Conservation (phyloP, 2,329 filamentous ascomycete genomes). For the Ascochyta rabiei region DNA sequence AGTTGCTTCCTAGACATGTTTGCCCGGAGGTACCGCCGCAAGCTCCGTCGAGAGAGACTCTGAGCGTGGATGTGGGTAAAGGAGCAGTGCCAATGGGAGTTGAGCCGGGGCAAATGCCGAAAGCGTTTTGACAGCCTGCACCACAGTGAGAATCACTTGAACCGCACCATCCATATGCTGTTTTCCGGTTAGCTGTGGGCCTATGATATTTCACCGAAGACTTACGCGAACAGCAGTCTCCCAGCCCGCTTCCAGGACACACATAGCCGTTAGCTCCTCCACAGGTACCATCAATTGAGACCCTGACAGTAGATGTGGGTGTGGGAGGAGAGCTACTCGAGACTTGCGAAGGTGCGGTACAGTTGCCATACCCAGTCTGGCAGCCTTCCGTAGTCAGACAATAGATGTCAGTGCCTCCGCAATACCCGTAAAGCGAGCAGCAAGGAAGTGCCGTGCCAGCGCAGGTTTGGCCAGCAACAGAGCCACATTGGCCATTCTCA, state of each 20-base stretch:
- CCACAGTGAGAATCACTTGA: slow-evolving; percentile 3
- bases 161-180: slow-evolving; percentile 25
- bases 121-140: slow-evolving; percentile 18
- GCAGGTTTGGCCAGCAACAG: slow-evolving; percentile 11
- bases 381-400: slow-evolving; percentile 32
- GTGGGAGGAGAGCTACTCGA: slow-evolving; percentile 9
- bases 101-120: slow-evolving; percentile 13
- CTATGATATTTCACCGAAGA: neutral
- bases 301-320: slow-evolving; percentile 9
- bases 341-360: slow-evolving; percentile 9
- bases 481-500: slow-evolving; percentile 16
- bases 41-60: slow-evolving; percentile 10
- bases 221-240: slow-evolving; percentile 28
- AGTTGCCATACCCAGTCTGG: slow-evolving; percentile 34
- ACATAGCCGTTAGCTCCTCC: slow-evolving; percentile 19
- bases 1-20: slow-evolving; percentile 13
- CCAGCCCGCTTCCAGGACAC: slow-evolving; percentile 20
- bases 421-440: slow-evolving; percentile 44
- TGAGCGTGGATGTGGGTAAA: slow-evolving; percentile 14
- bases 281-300: slow-evolving; percentile 21
- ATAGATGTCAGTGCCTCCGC: slow-evolving; percentile 35
- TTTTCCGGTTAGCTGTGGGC: neutral
- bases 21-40: slow-evolving; percentile 14
- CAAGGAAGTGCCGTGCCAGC: slow-evolving; percentile 10
- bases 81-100: slow-evolving; percentile 19